A percentile compares a stretch with the other conserved stretches of the same genome.
Evolutionary conservation across 23 red algal genomes (phyloP).

Genomic region (Gracilaria domingensis): DNA sequence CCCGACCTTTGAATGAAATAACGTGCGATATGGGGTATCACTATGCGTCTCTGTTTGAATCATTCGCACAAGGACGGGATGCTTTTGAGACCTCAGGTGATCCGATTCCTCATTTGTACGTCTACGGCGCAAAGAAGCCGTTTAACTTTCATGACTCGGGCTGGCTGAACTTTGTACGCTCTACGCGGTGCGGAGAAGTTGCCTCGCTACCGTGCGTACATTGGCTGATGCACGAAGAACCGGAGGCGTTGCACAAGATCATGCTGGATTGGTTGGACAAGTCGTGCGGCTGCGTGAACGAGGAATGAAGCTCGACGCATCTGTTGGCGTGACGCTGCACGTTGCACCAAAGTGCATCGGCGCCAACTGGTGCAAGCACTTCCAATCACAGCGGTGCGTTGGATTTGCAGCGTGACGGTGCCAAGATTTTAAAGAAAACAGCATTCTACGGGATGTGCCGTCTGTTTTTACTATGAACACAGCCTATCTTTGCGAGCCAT

Average conservation of each 20-base stretch:
- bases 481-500: too few relatives aligned
- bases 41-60: background rate
- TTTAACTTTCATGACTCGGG: conserved; percentile 32
- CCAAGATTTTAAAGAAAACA: background rate
- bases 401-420: background rate
- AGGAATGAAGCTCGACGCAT: too few relatives aligned
- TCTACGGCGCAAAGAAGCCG: conserved; percentile 45
- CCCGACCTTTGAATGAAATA: conserved; percentile 31
- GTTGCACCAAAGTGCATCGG: background rate
- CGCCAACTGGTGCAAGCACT: background rate
- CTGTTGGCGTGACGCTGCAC: too few relatives aligned
- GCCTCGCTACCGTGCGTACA: conserved; percentile 7
- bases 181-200: conserved; percentile 31
- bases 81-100: background rate
- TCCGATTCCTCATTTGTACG: conserved; percentile 11
- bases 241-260: conserved; percentile 17
- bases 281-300: too few relatives aligned
- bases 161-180: conserved; percentile 31
- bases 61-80: background rate
- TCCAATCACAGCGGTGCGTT: too few relatives aligned
- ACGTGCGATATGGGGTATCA: conserved; percentile 30
- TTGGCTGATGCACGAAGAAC: conserved; percentile 28
- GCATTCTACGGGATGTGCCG: background rate
- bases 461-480: background rate
- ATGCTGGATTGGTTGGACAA: conserved; percentile 23